Evolutionary conservation across 257 asterid species (phyloP).

Genomic region (Solanum stenotomum): DNA sequence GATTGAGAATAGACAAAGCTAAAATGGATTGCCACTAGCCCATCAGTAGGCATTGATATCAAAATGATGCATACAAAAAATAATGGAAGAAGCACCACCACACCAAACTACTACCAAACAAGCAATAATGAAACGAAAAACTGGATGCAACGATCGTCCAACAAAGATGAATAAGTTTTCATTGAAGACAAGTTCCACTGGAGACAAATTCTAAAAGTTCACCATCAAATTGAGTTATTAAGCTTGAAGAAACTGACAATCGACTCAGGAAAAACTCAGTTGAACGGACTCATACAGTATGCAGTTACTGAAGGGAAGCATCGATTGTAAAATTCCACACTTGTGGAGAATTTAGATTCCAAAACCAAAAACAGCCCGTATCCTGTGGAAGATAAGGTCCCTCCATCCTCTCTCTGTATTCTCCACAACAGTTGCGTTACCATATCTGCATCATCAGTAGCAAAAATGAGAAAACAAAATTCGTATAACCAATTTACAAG

Average conservation of each 20-base stretch:
- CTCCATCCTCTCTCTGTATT: constrained; percentile 97
- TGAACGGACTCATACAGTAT: background rate
- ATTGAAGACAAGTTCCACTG: background rate
- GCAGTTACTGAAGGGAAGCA: background rate
- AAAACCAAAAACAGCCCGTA: constrained; percentile 39
- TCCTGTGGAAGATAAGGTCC: constrained; percentile 84
- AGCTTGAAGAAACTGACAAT: background rate
- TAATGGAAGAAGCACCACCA: background rate
- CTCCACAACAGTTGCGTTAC: constrained; percentile 91
- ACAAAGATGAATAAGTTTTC: background rate
- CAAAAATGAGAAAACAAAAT: background rate
- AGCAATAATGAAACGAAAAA: background rate
- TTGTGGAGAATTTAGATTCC: constrained; percentile 15
- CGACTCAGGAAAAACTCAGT: background rate
- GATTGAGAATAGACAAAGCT: background rate
- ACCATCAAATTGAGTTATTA: background rate
- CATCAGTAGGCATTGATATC: background rate
- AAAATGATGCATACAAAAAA: background rate
- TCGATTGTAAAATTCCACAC: background rate
- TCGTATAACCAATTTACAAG: background rate
- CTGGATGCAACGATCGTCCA: background rate
- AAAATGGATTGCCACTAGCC: background rate
- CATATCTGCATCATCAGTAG: constrained; percentile 35
- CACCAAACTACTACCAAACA: background rate
- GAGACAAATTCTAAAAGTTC: background rate